phyloP scores from a whole-genome alignment of 768 basidiomycete species.

The Mycena maculata region DNA sequence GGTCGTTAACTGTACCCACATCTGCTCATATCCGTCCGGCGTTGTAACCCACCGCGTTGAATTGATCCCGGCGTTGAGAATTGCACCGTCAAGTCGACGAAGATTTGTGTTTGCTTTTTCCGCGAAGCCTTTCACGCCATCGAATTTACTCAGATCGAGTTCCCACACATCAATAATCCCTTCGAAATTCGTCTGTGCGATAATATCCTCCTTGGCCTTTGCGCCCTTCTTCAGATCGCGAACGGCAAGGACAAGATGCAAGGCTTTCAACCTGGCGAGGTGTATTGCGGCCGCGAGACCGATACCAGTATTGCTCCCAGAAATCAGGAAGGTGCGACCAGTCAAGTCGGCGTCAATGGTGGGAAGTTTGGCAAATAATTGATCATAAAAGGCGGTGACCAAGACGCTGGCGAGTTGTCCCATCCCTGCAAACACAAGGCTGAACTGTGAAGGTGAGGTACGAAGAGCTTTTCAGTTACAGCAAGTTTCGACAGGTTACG shows the following conservation, averaged over 20 bases:
- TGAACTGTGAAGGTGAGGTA: no score
- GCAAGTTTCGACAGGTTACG: no score
- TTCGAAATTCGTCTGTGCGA: slow-evolving; percentile 33
- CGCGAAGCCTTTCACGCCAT: slow-evolving; percentile 47
- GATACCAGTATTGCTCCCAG: slow-evolving; percentile 53
- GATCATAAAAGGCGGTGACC: no score
- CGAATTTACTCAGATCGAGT: slow-evolving; percentile 48
- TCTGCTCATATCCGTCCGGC: slow-evolving; percentile 48
- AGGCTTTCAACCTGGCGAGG: slow-evolving; percentile 43
- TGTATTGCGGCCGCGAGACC: slow-evolving; percentile 47
- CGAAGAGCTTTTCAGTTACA: no score
- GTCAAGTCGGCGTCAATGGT: no score
- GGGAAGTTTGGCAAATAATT: no score
- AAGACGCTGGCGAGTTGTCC: no score
- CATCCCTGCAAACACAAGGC: no score
- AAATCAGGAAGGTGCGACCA: slow-evolving; percentile 1
- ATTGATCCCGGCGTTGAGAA: slow-evolving; percentile 45
- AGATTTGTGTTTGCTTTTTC: slow-evolving; percentile 40
- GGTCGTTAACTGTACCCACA: slow-evolving; percentile 29
- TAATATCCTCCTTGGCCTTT: slow-evolving; percentile 33
- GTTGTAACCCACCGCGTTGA: slow-evolving; percentile 29
- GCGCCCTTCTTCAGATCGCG: slow-evolving; percentile 41
- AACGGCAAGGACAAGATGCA: slow-evolving; percentile 41
- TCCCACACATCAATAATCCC: slow-evolving; percentile 44
- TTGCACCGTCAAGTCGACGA: slow-evolving; percentile 41